These are phyloP conservation scores for Penicillium silybi DNA, from an alignment of 495 filamentous ascomycete species.

Conservation along the genomic window DNA sequence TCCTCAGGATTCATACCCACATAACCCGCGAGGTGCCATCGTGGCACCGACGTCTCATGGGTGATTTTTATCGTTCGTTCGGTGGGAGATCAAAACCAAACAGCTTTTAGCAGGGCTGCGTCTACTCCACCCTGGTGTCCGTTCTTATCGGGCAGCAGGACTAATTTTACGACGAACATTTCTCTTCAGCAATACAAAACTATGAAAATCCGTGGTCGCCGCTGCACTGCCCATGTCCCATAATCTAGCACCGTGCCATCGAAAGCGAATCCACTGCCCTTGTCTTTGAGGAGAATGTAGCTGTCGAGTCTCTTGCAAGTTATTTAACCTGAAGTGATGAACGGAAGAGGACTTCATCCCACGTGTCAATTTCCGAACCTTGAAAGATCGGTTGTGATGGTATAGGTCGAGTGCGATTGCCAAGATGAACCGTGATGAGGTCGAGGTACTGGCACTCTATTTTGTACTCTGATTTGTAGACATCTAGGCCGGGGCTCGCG, in stretches of 20 bases:
- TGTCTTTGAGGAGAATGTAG: too few relatives aligned
- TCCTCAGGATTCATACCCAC: conserved; percentile 22
- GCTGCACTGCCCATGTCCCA: neutral
- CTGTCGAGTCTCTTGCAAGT: too few relatives aligned
- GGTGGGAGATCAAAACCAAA: conserved; percentile 53
- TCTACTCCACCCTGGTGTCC: conserved; percentile 54
- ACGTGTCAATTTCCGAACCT: neutral
- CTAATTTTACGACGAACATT: conserved; percentile 52
- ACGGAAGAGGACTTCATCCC: neutral
- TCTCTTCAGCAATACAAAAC: neutral
- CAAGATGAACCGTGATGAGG: neutral
- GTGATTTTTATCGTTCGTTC: conserved; percentile 48
- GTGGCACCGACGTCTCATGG: conserved; percentile 40
- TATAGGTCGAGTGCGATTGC: too few relatives aligned
- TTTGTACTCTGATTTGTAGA: too few relatives aligned
- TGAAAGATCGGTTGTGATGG: too few relatives aligned
- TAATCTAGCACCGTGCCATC: neutral
- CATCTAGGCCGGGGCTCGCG: too few relatives aligned
- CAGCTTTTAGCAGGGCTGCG: conserved; percentile 54
- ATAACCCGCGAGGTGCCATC: conserved; percentile 42
- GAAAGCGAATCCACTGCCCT: neutral
- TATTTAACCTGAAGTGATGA: neutral
- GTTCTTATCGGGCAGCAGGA: conserved; percentile 43
- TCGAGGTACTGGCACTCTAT: neutral
- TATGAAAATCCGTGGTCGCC: neutral